Percentiles rank a stretch among this genome's conserved stretches.
phyloP scores from a whole-genome alignment of 1,284 basidiomycete genomes.

The Naganishia sp. region DNA sequence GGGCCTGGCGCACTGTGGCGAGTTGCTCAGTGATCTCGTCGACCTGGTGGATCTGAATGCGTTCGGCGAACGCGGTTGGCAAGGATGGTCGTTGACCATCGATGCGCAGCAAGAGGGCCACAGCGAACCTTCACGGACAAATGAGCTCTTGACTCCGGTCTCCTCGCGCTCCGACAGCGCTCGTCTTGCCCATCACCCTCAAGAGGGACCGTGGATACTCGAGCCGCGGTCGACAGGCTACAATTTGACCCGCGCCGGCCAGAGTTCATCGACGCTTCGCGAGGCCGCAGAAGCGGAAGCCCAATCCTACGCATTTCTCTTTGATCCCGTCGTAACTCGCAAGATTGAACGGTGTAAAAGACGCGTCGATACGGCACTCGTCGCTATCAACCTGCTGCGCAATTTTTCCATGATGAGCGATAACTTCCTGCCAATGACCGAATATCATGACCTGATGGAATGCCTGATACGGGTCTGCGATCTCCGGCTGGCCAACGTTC shows the following conservation, averaged over 20 bases:
- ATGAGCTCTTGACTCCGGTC: conserved; percentile 25
- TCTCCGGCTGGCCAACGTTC: conserved; percentile 57
- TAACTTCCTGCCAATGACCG: conserved; percentile 69
- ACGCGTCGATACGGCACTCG: conserved; percentile 63
- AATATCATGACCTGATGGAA: conserved; percentile 66
- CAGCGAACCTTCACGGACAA: conserved; percentile 30
- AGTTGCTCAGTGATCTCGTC: conserved; percentile 82
- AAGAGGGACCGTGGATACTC: not conserved
- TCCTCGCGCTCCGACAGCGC: conserved; percentile 12
- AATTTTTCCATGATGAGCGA: conserved; percentile 77
- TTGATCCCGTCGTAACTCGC: conserved; percentile 4
- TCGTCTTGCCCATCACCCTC: not conserved
- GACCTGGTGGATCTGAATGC: conserved; percentile 82
- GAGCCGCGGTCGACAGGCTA: conserved; percentile 1
- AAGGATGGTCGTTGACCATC: conserved; percentile 45
- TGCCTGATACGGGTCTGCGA: conserved; percentile 67
- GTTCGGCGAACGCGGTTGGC: conserved; percentile 61
- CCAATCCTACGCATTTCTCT: conserved; percentile 3
- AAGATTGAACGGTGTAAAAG: conserved; percentile 9
- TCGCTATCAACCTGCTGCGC: conserved; percentile 77
- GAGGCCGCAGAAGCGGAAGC: conserved; percentile 14
- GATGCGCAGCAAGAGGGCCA: conserved; percentile 9
- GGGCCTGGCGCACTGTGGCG: conserved; percentile 72
- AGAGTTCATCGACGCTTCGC: conserved; percentile 7
- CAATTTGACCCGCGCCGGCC: not conserved